These are phyloP conservation scores for Balansia obtecta DNA, from an alignment of 2,329 filamentous ascomycete genomes.

Conservation along the genomic window DNA sequence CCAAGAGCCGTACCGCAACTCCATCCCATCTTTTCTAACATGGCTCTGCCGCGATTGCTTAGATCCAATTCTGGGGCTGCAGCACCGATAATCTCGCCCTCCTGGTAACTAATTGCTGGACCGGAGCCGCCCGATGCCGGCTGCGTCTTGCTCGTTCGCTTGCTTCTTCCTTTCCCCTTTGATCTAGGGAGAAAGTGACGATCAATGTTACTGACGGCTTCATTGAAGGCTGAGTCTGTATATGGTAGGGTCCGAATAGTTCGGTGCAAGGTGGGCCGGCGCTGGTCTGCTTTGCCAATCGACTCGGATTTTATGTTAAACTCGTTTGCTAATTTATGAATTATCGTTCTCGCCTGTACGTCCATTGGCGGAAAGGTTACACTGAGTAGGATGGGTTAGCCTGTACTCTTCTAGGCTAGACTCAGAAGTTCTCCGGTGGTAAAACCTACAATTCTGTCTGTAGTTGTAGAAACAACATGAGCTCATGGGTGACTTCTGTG, in stretches of 20 bases:
- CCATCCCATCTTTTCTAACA: slow-evolving; percentile 98
- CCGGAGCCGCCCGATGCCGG: slow-evolving; percentile 10
- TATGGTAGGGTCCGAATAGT: slow-evolving; percentile 54
- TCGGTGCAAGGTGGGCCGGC: slow-evolving; percentile 68
- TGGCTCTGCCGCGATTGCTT: slow-evolving; percentile 71
- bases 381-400: not conserved
- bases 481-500: slow-evolving; percentile 58
- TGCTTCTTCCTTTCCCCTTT: slow-evolving; percentile 26
- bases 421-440: not conserved
- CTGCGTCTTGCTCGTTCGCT: slow-evolving; percentile 19
- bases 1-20: slow-evolving; percentile 75
- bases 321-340: slow-evolving; percentile 67
- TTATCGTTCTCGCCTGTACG: slow-evolving; percentile 58
- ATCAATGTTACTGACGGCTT: slow-evolving; percentile 31
- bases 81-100: slow-evolving; percentile 82
- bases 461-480: slow-evolving; percentile 57
- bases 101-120: slow-evolving; percentile 42
- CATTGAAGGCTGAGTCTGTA: slow-evolving; percentile 41
- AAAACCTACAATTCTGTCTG: slow-evolving; percentile 46
- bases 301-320: slow-evolving; percentile 80
- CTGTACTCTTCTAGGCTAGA: not conserved
- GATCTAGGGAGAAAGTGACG: slow-evolving; percentile 44
- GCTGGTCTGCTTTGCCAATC: slow-evolving; percentile 55
- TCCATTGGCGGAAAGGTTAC: slow-evolving; percentile 75
- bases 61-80: slow-evolving; percentile 71